Evolutionary conservation across 768 basidiomycete genomes (phyloP).

Genomic region (Pulveroboletus frians): DNA sequence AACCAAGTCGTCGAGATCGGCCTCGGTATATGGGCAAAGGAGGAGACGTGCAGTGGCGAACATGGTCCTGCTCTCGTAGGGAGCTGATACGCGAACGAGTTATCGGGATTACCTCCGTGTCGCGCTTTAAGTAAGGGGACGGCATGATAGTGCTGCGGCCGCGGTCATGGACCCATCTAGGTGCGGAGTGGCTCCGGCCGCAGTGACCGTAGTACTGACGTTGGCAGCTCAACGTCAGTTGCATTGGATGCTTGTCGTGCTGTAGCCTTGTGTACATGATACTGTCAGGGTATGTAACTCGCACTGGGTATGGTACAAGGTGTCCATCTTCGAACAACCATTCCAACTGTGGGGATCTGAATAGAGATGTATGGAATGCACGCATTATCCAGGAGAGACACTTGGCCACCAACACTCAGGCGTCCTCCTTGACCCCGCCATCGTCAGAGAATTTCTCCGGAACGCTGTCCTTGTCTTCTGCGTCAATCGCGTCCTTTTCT

Average conservation of each 20-base stretch:
- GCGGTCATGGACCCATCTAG: constrained; percentile 4
- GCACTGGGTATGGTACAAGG: neutral
- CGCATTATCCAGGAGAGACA: too few species aligned
- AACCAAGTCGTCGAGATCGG: constrained; percentile 30
- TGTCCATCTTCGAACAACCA: neutral
- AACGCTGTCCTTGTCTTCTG: too few species aligned
- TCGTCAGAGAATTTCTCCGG: neutral
- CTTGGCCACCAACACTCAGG: neutral
- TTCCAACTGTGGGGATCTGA: neutral
- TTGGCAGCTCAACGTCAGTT: neutral
- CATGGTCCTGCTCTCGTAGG: constrained; percentile 7
- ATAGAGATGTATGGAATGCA: neutral
- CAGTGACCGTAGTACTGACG: neutral
- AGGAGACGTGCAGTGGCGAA: constrained; percentile 31
- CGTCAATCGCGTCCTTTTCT: neutral
- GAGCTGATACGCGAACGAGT: too few species aligned
- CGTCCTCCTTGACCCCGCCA: neutral
- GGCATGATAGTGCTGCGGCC: constrained; percentile 13
- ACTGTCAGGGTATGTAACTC: too few species aligned
- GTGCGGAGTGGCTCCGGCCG: neutral
- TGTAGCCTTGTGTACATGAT: neutral
- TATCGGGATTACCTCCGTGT: too few species aligned
- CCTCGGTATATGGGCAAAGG: constrained; percentile 30
- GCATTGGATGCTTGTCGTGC: neutral
- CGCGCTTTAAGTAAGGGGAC: neutral